Conservation (phyloP, 129 eudicot genomes). For the Lonicera japonica region DNA sequence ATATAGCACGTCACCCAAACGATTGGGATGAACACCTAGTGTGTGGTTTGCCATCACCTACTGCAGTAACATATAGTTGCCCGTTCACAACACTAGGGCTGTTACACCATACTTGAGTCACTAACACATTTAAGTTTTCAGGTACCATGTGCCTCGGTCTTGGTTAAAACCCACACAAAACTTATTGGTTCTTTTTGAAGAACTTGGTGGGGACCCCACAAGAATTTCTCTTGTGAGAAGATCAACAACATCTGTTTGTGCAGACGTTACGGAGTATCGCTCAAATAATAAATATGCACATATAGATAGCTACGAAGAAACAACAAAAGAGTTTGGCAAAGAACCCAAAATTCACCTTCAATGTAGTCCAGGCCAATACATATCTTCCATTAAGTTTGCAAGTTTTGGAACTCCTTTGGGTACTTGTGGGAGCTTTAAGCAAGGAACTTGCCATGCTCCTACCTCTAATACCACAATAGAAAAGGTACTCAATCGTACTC, state of each 20-base stretch:
- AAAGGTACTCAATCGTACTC: conserved; percentile 11
- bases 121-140: conserved; percentile 4
- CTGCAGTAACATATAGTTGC: no score
- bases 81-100: no score
- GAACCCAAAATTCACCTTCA: conserved; percentile 39
- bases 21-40: neutral
- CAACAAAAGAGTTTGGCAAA: conserved; percentile 33
- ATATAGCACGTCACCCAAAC: no score
- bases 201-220: conserved; percentile 59
- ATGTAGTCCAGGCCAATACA: conserved; percentile 34
- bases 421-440: conserved; percentile 46
- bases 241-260: conserved; percentile 37
- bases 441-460: conserved; percentile 50
- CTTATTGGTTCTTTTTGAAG: conserved; percentile 54
- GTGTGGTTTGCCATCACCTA: no score
- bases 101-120: no score
- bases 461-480: conserved; percentile 27
- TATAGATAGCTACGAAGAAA: conserved; percentile 40
- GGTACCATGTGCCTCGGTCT: conserved; percentile 72
- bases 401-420: conserved; percentile 59
- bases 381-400: conserved; percentile 44
- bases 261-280: conserved; percentile 37
- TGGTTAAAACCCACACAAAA: conserved; percentile 65
- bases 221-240: conserved; percentile 45
- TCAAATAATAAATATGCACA: conserved; percentile 34